These are phyloP conservation scores for Arctium minus DNA, from an alignment of 129 eudicot species.

Conservation along the genomic window DNA sequence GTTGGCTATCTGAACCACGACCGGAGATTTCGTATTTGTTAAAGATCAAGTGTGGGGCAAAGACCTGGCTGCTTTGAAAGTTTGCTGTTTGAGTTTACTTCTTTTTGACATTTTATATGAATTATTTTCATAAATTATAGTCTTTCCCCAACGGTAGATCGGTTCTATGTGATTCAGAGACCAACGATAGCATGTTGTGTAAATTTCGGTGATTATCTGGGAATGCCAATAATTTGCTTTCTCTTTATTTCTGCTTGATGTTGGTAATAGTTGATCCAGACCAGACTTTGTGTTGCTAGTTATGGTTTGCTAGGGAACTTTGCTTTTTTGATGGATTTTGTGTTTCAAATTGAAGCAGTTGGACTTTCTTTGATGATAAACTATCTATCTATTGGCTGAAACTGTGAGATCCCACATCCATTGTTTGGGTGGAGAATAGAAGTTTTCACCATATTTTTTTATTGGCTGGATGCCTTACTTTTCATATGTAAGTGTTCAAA, in stretches of 20 bases:
- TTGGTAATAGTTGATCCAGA: neutral
- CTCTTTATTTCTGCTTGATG: neutral
- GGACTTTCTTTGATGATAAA: too few species aligned
- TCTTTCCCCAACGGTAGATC: neutral
- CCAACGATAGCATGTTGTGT: conserved; percentile 25
- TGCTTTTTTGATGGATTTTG: too few species aligned
- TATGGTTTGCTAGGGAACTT: neutral
- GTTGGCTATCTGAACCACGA: neutral
- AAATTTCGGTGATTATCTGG: conserved; percentile 28
- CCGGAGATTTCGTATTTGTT: conserved; percentile 19
- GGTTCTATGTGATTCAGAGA: conserved; percentile 1
- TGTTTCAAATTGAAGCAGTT: too few species aligned
- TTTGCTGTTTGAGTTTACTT: conserved; percentile 24
- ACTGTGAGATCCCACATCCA: too few species aligned
- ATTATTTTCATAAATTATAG: conserved; percentile 15
- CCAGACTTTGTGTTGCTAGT: neutral
- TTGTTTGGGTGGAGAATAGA: too few species aligned
- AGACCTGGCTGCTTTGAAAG: conserved; percentile 23
- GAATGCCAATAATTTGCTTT: conserved; percentile 26
- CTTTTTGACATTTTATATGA: conserved; percentile 15
- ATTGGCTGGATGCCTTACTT: too few species aligned
- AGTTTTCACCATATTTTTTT: too few species aligned
- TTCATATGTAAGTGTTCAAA: too few species aligned
- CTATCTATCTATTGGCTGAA: too few species aligned
- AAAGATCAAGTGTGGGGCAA: conserved; percentile 15